A percentile compares a stretch with the other conserved stretches of the same genome.
These are phyloP conservation scores for Candida tetrigidarum DNA, from an alignment of 1,139 yeast species.

Conservation along the genomic window DNA sequence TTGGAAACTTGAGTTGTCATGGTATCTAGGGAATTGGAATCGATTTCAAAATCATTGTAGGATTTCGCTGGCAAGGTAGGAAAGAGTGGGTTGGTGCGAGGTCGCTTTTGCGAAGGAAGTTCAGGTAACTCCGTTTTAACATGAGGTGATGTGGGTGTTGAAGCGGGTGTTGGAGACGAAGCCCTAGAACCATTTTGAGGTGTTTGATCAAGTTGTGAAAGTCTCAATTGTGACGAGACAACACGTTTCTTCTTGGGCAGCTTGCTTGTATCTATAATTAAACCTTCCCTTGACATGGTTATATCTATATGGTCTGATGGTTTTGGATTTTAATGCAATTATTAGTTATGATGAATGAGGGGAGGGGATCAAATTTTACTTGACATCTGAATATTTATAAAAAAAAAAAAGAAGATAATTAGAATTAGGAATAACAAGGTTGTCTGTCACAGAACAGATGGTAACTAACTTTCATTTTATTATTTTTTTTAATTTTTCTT, in stretches of 20 bases:
- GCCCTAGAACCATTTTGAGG: background rate
- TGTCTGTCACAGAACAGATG: background rate
- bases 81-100: background rate
- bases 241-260: conserved; percentile 6
- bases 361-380: background rate
- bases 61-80: background rate
- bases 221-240: conserved; percentile 11
- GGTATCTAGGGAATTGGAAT: background rate
- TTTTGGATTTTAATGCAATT: too few relatives aligned
- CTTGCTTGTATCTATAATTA: background rate
- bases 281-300: conserved; percentile 1
- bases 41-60: background rate
- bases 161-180: too few relatives aligned
- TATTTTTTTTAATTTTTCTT: too few relatives aligned
- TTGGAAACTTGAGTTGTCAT: background rate
- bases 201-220: conserved; percentile 8
- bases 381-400: background rate
- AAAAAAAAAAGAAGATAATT: background rate
- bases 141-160: conserved; percentile 2
- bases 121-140: background rate
- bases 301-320: background rate
- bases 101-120: background rate
- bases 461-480: background rate
- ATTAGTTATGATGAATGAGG: too few relatives aligned
- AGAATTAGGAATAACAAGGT: background rate